Conservation (phyloP, 441 rosid genomes). For the Kokia cookei region DNA sequence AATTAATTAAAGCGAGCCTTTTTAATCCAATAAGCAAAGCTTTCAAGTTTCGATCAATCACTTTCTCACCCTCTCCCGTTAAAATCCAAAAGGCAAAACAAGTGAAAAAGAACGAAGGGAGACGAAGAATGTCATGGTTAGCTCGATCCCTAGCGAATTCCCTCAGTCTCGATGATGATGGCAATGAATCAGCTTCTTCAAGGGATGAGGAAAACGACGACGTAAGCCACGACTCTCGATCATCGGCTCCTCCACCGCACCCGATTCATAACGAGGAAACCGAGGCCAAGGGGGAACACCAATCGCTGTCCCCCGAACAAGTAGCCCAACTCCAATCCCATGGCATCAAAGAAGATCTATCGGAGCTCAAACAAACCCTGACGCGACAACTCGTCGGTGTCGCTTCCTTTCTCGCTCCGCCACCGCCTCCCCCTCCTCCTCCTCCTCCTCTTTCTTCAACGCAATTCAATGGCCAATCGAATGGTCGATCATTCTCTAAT, state of each 20-base stretch:
- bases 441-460: not conserved
- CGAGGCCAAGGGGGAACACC: not conserved
- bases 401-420: slow-evolving; percentile 54
- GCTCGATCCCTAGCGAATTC: slow-evolving; percentile 38
- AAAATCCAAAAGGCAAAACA: not conserved
- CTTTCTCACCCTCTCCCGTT: slow-evolving; percentile 10
- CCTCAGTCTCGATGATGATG: slow-evolving; percentile 39
- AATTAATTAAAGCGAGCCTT: not conserved
- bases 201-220: slow-evolving; percentile 18
- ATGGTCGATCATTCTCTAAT: slow-evolving; percentile 11
- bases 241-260: slow-evolving; percentile 4
- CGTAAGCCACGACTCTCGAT: not conserved
- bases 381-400: slow-evolving; percentile 57
- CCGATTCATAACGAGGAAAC: slow-evolving; percentile 5
- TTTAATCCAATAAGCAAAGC: slow-evolving; percentile 3
- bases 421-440: slow-evolving; percentile 11
- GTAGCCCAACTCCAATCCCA: slow-evolving; percentile 39
- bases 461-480: not conserved
- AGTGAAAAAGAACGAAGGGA: not conserved
- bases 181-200: not conserved
- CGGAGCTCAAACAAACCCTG: slow-evolving; percentile 50
- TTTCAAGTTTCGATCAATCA: slow-evolving; percentile 3
- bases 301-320: slow-evolving; percentile 15
- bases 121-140: slow-evolving; percentile 32
- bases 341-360: slow-evolving; percentile 56